phyloP scores from a whole-genome alignment of 2,329 filamentous ascomycete species.

The Orbilia oligospora region DNA sequence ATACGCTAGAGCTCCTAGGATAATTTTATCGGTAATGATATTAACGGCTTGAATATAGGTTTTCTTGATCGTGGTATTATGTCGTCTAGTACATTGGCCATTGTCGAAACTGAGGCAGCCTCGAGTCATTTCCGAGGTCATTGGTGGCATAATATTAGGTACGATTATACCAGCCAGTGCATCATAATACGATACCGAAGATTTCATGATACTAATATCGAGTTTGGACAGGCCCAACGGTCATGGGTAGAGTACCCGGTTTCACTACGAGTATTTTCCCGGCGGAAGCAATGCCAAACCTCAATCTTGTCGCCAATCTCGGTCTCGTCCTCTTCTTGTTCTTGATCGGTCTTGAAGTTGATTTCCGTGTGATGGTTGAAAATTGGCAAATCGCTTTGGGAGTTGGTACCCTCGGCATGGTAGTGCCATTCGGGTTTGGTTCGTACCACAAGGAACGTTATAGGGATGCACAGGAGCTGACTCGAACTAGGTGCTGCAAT shows the following conservation, averaged over 20 bases:
- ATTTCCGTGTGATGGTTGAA: slow-evolving; percentile 80
- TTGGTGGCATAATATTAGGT: slow-evolving; percentile 84
- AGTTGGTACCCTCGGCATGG: slow-evolving; percentile 84
- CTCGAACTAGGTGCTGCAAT: slow-evolving; percentile 71
- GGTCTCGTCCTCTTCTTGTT: slow-evolving; percentile 89
- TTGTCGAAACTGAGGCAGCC: slow-evolving; percentile 83
- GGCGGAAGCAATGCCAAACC: slow-evolving; percentile 78
- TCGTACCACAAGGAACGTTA: slow-evolving; percentile 66
- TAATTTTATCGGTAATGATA: slow-evolving; percentile 37
- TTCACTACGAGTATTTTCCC: slow-evolving; percentile 86
- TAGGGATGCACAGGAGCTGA: slow-evolving; percentile 3
- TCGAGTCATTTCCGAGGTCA: slow-evolving; percentile 85
- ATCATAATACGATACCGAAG: not conserved
- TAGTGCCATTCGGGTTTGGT: slow-evolving; percentile 85
- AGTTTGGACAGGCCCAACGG: slow-evolving; percentile 75
- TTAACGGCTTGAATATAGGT: slow-evolving; percentile 69
- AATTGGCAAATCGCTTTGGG: slow-evolving; percentile 86
- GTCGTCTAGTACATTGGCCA: slow-evolving; percentile 81
- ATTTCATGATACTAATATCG: slow-evolving; percentile 1
- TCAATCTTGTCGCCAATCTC: slow-evolving; percentile 84
- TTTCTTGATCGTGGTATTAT: slow-evolving; percentile 81
- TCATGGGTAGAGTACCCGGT: slow-evolving; percentile 86
- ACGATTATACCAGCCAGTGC: not conserved
- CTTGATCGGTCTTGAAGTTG: slow-evolving; percentile 87
- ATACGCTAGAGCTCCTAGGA: slow-evolving; percentile 57